A percentile compares a stretch with the other conserved stretches of the same genome.
These are phyloP conservation scores for Hansenula lynferdii DNA, from an alignment of 1,139 yeast species.

Conservation along the genomic window DNA sequence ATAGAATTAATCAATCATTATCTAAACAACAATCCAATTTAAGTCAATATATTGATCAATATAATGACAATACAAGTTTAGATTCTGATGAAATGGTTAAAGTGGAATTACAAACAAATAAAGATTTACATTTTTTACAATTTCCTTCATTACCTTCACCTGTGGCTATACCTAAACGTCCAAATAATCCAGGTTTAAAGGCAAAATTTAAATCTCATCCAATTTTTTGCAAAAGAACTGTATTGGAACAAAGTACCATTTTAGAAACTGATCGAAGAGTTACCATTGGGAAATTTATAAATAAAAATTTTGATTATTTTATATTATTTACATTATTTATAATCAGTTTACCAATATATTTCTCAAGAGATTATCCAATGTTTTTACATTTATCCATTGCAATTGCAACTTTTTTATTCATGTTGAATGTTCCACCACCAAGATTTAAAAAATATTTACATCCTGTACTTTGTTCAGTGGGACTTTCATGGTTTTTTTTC, in stretches of 20 bases:
- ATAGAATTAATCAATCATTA: slow-evolving; percentile 6
- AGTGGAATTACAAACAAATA: slow-evolving; percentile 6
- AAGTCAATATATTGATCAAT: background rate
- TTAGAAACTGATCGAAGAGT: slow-evolving; percentile 4
- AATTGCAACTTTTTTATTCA: slow-evolving; percentile 39
- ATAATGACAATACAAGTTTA: background rate
- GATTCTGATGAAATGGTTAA: background rate
- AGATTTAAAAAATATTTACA: slow-evolving; percentile 50
- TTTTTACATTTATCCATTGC: slow-evolving; percentile 58
- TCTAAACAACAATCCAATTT: slow-evolving; percentile 1
- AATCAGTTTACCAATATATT: slow-evolving; percentile 53
- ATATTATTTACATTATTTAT: slow-evolving; percentile 42
- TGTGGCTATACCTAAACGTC: slow-evolving; percentile 14
- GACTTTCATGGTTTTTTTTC: slow-evolving; percentile 52
- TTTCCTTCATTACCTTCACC: slow-evolving; percentile 10
- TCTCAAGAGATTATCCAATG: slow-evolving; percentile 35
- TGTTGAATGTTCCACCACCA: slow-evolving; percentile 56
- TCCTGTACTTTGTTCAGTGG: slow-evolving; percentile 67
- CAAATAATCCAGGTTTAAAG: slow-evolving; percentile 20
- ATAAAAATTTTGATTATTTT: slow-evolving; percentile 51
- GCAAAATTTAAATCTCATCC: slow-evolving; percentile 10
- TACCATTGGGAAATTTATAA: slow-evolving; percentile 34
- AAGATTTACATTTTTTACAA: background rate
- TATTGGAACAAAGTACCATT: slow-evolving; percentile 11
- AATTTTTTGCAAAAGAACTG: slow-evolving; percentile 18